A percentile compares a stretch with the other conserved stretches of the same genome.
Evolutionary conservation across 208 protist genomes (phyloP).

Genomic region (Leishmania major): DNA sequence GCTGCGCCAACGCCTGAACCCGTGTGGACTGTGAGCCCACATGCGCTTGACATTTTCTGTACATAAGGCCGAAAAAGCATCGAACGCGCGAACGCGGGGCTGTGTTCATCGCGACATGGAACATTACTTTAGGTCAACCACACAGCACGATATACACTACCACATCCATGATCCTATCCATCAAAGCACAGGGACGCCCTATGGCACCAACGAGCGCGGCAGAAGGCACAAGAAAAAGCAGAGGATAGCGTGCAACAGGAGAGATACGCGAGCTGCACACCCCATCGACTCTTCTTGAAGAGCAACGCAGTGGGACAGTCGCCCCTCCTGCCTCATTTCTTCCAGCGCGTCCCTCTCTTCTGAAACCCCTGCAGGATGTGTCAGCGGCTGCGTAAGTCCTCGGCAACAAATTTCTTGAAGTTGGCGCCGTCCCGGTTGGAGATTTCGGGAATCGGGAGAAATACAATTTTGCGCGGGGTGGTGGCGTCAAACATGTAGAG

Average conservation of each 20-base stretch:
- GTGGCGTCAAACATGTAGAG: slow-evolving; percentile 91
- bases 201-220: background rate
- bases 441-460: slow-evolving; percentile 81
- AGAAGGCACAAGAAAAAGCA: background rate
- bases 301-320: background rate
- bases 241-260: background rate
- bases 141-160: background rate
- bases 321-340: background rate
- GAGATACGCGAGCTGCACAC: background rate
- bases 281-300: background rate
- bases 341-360: background rate
- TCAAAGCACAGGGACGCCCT: background rate
- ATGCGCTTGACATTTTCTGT: background rate
- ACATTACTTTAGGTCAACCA: background rate
- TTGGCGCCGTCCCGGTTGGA: slow-evolving; percentile 68
- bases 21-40: background rate
- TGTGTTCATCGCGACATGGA: background rate
- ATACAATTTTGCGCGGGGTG: slow-evolving; percentile 76
- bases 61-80: background rate
- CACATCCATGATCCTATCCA: background rate
- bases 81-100: background rate
- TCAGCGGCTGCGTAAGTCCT: slow-evolving; percentile 49
- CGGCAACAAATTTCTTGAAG: slow-evolving; percentile 81
- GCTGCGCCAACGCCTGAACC: background rate
- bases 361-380: background rate